Percentiles rank a stretch among this genome's conserved stretches.
Conservation (phyloP, 1,284 basidiomycete genomes). For the Tetrapyrgos nigripes region DNA sequence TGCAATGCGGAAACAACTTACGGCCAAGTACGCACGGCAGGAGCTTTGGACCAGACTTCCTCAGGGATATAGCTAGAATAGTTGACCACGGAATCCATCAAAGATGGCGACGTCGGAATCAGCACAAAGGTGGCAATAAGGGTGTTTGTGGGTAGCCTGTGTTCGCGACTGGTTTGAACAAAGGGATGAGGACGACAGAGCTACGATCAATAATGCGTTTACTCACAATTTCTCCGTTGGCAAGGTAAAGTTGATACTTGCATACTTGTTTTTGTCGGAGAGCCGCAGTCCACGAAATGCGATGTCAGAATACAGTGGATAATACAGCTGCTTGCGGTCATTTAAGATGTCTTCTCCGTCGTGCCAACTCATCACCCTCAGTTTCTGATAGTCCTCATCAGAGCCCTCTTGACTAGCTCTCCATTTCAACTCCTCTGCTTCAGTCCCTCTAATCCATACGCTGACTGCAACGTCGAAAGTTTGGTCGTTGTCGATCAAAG, state of each 20-base stretch:
- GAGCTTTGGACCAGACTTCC: slow-evolving; percentile 19
- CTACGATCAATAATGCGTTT: not conserved
- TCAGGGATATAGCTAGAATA: slow-evolving; percentile 38
- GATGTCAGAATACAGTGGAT: slow-evolving; percentile 35
- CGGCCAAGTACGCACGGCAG: slow-evolving; percentile 36
- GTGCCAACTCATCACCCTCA: no score
- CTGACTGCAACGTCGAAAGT: slow-evolving; percentile 39
- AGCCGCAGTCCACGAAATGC: slow-evolving; percentile 36
- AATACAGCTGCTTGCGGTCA: not conserved
- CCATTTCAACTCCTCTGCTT: slow-evolving; percentile 14
- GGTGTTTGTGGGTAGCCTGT: slow-evolving; percentile 15
- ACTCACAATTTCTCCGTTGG: slow-evolving; percentile 40
- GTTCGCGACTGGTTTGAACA: not conserved
- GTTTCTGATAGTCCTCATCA: no score
- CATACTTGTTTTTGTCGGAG: slow-evolving; percentile 28
- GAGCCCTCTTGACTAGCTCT: not conserved
- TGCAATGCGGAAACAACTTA: slow-evolving; percentile 21
- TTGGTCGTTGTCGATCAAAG: slow-evolving; percentile 34
- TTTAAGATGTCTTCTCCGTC: not conserved
- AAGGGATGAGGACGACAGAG: not conserved
- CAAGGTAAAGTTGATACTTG: slow-evolving; percentile 32
- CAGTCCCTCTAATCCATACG: slow-evolving; percentile 11
- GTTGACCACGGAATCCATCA: slow-evolving; percentile 30
- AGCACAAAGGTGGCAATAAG: slow-evolving; percentile 40
- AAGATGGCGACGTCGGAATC: slow-evolving; percentile 36